phyloP scores from a whole-genome alignment of 495 filamentous ascomycete genomes.

The Hyaloscypha bicolor region DNA sequence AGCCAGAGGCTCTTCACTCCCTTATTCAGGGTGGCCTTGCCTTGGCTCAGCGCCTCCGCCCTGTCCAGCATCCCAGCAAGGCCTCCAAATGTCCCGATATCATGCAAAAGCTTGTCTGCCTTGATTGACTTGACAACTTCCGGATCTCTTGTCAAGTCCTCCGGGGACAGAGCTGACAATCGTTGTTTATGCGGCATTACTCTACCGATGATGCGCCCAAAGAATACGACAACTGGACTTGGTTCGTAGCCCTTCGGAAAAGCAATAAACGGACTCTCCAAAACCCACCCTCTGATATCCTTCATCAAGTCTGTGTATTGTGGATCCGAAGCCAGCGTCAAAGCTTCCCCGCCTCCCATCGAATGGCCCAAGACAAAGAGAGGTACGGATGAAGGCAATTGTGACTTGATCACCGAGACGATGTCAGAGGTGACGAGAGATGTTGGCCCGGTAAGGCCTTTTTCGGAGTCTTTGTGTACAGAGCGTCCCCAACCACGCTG shows the following conservation, averaged over 20 bases:
- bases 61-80: constrained; percentile 76
- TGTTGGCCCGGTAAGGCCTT: constrained; percentile 73
- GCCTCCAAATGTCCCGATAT: constrained; percentile 78
- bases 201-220: constrained; percentile 64
- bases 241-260: constrained; percentile 67
- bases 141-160: constrained; percentile 64
- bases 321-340: constrained; percentile 49
- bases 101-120: constrained; percentile 70
- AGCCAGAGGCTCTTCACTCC: constrained; percentile 56
- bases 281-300: constrained; percentile 65
- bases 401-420: constrained; percentile 61
- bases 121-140: constrained; percentile 54
- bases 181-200: constrained; percentile 65
- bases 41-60: constrained; percentile 50
- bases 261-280: constrained; percentile 70
- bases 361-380: constrained; percentile 88
- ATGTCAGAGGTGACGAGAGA: constrained; percentile 73
- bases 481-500: constrained; percentile 71
- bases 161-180: constrained; percentile 55
- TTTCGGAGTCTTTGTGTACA: constrained; percentile 48
- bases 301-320: constrained; percentile 44
- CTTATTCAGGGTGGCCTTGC: constrained; percentile 39
- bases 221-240: constrained; percentile 51
- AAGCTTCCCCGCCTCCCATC: constrained; percentile 76
- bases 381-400: constrained; percentile 48